Percentiles rank a stretch among this genome's conserved stretches.
phyloP scores from a whole-genome alignment of 2,329 filamentous ascomycete genomes.

The Graphilbum sp. region DNA sequence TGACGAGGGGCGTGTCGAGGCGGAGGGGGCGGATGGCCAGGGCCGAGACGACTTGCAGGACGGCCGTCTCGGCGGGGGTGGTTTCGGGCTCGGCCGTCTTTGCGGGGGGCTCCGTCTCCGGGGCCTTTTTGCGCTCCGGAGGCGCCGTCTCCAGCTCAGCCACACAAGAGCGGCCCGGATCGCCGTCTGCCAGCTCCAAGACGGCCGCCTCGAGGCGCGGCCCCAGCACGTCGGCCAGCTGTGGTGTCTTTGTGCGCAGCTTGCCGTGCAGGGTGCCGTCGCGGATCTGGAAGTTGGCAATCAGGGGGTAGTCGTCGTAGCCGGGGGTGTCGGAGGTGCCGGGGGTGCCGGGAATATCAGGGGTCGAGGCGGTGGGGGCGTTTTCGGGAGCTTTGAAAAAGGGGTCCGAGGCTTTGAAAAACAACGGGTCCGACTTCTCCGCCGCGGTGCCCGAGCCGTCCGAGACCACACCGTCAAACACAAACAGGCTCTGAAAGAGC shows the following conservation, averaged over 20 bases:
- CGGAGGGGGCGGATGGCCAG: neutral
- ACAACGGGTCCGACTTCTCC: neutral
- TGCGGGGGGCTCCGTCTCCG: neutral
- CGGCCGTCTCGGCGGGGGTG: too few species aligned
- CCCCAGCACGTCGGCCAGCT: slow-evolving; percentile 3
- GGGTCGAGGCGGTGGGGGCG: neutral
- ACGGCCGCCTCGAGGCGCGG: slow-evolving; percentile 2
- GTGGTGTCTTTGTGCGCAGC: slow-evolving; percentile 7
- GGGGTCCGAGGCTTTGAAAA: too few species aligned
- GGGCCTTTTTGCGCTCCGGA: neutral
- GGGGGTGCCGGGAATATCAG: too few species aligned
- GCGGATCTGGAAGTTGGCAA: slow-evolving; percentile 11
- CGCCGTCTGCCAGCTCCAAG: neutral
- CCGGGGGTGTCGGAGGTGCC: neutral
- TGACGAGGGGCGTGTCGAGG: slow-evolving; percentile 10
- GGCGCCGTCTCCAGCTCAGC: neutral
- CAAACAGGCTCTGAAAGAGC: slow-evolving; percentile 13
- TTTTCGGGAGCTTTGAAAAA: too few species aligned
- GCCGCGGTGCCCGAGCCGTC: neutral
- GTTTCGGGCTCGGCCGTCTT: too few species aligned
- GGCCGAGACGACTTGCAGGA: slow-evolving; percentile 5
- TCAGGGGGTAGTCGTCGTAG: slow-evolving; percentile 13
- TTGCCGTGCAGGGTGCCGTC: slow-evolving; percentile 8
- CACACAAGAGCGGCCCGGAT: neutral
- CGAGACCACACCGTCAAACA: slow-evolving; percentile 11